phyloP scores from a whole-genome alignment of 164 flowering plant species.

The Vitis rupestris region DNA sequence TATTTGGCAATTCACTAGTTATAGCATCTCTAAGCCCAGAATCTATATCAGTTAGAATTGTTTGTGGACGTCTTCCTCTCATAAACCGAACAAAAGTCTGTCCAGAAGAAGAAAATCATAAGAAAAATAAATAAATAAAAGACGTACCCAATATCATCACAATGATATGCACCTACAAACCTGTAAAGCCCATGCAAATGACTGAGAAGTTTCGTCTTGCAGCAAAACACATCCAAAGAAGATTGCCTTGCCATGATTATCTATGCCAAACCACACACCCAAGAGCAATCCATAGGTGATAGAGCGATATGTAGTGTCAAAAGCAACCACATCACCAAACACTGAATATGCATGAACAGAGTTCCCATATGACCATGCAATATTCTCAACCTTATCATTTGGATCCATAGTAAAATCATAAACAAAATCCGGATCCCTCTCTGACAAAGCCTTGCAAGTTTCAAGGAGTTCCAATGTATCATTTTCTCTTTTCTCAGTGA shows the following conservation, averaged over 20 bases:
- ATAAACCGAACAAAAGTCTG: slow-evolving; percentile 36
- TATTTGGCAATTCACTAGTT: slow-evolving; percentile 41
- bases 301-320: slow-evolving; percentile 34
- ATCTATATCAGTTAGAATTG: slow-evolving; percentile 35
- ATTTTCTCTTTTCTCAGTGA: slow-evolving; percentile 31
- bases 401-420: slow-evolving; percentile 30
- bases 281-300: slow-evolving; percentile 33
- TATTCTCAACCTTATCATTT: slow-evolving; percentile 33
- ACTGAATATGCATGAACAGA: slow-evolving; percentile 23
- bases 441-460: slow-evolving; percentile 31
- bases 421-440: slow-evolving; percentile 28
- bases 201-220: slow-evolving; percentile 30
- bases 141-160: slow-evolving; percentile 12
- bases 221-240: slow-evolving; percentile 34
- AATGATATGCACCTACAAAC: slow-evolving; percentile 24
- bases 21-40: slow-evolving; percentile 46
- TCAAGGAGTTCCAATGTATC: slow-evolving; percentile 36
- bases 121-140: slow-evolving; percentile 3
- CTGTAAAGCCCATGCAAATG: slow-evolving; percentile 38
- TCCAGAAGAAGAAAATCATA: slow-evolving; percentile 22
- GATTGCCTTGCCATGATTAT: slow-evolving; percentile 33
- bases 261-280: slow-evolving; percentile 40
- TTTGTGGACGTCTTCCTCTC: slow-evolving; percentile 35
- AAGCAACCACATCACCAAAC: slow-evolving; percentile 35
- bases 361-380: slow-evolving; percentile 40